A percentile compares a stretch with the other conserved stretches of the same genome.
Evolutionary conservation across 306 rosid species (phyloP).

Genomic region (Senna tora): DNA sequence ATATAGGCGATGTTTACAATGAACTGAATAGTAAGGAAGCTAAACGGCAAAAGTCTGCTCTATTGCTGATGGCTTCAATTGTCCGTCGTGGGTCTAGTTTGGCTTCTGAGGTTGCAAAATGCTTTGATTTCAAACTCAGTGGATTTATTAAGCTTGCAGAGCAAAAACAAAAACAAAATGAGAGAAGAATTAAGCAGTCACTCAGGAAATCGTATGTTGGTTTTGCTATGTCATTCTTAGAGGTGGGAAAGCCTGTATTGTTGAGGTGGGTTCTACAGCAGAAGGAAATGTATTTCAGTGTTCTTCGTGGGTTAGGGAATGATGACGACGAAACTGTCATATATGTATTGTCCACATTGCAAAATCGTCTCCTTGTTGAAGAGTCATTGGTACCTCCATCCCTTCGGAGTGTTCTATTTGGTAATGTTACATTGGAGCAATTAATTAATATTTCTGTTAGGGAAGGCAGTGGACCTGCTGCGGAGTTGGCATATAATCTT

Average conservation of each 20-base stretch:
- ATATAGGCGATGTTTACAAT: slow-evolving; percentile 58
- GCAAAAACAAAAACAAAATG: slow-evolving; percentile 36
- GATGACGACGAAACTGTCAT: slow-evolving; percentile 87
- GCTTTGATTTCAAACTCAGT: slow-evolving; percentile 66
- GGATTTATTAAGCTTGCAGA: slow-evolving; percentile 55
- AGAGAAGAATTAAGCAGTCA: slow-evolving; percentile 40
- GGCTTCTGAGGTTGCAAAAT: slow-evolving; percentile 77
- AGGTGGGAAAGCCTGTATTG: slow-evolving; percentile 85
- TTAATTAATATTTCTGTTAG: slow-evolving; percentile 66
- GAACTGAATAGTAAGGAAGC: slow-evolving; percentile 69
- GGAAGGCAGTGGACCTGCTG: slow-evolving; percentile 59
- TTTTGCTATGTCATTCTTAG: slow-evolving; percentile 90
- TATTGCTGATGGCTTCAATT: slow-evolving; percentile 63
- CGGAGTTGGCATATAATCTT: slow-evolving; percentile 62
- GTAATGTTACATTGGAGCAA: slow-evolving; percentile 82
- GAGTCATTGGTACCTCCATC: slow-evolving; percentile 74
- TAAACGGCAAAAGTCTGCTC: slow-evolving; percentile 66
- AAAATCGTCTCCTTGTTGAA: slow-evolving; percentile 62
- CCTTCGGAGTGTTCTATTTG: slow-evolving; percentile 85
- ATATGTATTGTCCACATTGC: slow-evolving; percentile 69
- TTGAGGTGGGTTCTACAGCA: slow-evolving; percentile 81
- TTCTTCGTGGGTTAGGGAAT: slow-evolving; percentile 63
- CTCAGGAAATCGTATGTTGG: slow-evolving; percentile 71
- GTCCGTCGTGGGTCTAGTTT: slow-evolving; percentile 67
- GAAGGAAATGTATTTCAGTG: slow-evolving; percentile 81